Evolutionary conservation across 345 rosid species (phyloP).

Genomic region (Diplotaxis tenuifolia): DNA sequence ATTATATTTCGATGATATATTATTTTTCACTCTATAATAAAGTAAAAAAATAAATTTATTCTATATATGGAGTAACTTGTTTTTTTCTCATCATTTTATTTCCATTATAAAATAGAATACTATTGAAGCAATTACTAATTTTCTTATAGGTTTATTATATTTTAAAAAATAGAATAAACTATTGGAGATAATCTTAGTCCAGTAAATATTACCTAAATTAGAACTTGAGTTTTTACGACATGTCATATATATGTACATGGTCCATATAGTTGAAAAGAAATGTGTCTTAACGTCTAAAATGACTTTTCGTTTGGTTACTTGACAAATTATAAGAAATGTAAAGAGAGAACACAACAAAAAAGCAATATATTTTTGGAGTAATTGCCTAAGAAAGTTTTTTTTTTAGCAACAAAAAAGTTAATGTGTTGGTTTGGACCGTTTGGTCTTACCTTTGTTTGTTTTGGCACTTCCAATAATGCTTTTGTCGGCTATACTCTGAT

Average conservation of each 20-base stretch:
- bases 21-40: too few relatives aligned
- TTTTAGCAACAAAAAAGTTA: too few relatives aligned
- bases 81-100: too few relatives aligned
- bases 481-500: constrained; percentile 32
- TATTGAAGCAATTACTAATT: too few relatives aligned
- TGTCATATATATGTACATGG: not conserved
- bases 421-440: constrained; percentile 37
- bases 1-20: too few relatives aligned
- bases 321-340: constrained; percentile 27
- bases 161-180: too few relatives aligned
- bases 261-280: constrained; percentile 8
- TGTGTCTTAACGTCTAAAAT: constrained; percentile 2
- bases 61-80: too few relatives aligned
- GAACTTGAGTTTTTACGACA: not conserved
- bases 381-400: constrained; percentile 72
- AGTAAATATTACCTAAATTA: not conserved
- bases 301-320: constrained; percentile 9
- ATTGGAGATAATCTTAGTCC: not conserved
- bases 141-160: too few relatives aligned
- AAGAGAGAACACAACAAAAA: not conserved
- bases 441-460: constrained; percentile 30
- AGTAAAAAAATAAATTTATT: too few relatives aligned
- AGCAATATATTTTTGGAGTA: constrained; percentile 40
- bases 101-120: too few relatives aligned
- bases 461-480: constrained; percentile 35